These are phyloP conservation scores for Orbilia quercus DNA, from an alignment of 2,329 filamentous ascomycete species.

Conservation along the genomic window DNA sequence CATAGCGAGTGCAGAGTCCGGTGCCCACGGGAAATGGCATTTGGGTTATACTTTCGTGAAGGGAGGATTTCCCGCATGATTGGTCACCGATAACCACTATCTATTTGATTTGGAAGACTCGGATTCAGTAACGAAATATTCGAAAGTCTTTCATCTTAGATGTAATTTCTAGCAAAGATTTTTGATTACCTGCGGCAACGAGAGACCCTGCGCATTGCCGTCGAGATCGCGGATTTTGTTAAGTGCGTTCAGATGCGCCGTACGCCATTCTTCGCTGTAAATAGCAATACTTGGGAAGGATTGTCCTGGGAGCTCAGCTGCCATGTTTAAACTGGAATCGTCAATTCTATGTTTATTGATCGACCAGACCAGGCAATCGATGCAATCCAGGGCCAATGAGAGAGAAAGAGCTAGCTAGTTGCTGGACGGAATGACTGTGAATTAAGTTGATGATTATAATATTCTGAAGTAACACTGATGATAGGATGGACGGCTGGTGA, in stretches of 20 bases:
- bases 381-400: too few relatives aligned
- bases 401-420: too few relatives aligned
- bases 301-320: neutral
- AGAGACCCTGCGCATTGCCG: conserved; percentile 51
- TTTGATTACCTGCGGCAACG: conserved; percentile 57
- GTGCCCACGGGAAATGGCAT: conserved; percentile 57
- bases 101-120: conserved; percentile 19
- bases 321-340: too few relatives aligned
- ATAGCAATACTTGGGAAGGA: neutral
- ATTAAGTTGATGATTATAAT: too few relatives aligned
- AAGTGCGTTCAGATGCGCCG: conserved; percentile 25
- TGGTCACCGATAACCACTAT: conserved; percentile 59
- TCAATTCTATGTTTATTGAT: too few relatives aligned
- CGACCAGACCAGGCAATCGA: too few relatives aligned
- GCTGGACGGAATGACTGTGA: too few relatives aligned
- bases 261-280: conserved; percentile 5
- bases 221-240: conserved; percentile 58
- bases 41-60: conserved; percentile 58
- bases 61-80: conserved; percentile 59
- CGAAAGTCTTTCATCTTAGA: neutral
- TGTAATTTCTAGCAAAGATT: neutral
- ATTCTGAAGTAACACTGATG: too few relatives aligned
- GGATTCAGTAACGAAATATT: conserved; percentile 7
- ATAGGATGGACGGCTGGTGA: too few relatives aligned
- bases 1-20: conserved; percentile 58